These are phyloP conservation scores for Candida suzukii DNA, from an alignment of 805 yeast genomes.

Conservation along the genomic window DNA sequence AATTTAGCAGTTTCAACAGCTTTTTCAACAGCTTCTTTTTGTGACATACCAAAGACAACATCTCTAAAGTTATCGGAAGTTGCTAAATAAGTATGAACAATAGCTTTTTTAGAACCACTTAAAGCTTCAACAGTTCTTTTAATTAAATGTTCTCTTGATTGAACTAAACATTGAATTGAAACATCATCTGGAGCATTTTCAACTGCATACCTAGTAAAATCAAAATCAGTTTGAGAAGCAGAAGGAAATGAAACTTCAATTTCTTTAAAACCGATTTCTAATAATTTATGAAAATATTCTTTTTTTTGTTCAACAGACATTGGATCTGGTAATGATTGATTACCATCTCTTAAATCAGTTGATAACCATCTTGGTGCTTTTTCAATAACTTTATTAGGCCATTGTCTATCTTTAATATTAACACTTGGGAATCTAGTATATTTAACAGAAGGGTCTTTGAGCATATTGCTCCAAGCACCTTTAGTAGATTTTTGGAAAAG, in stretches of 20 bases:
- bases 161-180: conserved; percentile 64
- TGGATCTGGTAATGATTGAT: conserved; percentile 78
- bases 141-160: conserved; percentile 68
- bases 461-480: conserved; percentile 40
- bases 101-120: conserved; percentile 66
- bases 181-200: conserved; percentile 76
- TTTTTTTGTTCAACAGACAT: conserved; percentile 72
- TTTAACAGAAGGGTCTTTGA: conserved; percentile 61
- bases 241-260: conserved; percentile 78
- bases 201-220: conserved; percentile 73
- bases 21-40: conserved; percentile 57
- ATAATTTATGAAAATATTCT: conserved; percentile 63
- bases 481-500: conserved; percentile 20
- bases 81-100: conserved; percentile 67
- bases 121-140: conserved; percentile 69
- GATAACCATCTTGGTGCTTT: conserved; percentile 79
- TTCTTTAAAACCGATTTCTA: conserved; percentile 73
- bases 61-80: conserved; percentile 71
- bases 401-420: conserved; percentile 52
- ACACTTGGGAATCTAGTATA: conserved; percentile 52
- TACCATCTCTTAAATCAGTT: conserved; percentile 76
- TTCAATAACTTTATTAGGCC: conserved; percentile 62
- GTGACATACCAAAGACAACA: conserved; percentile 66
- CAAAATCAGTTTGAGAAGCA: conserved; percentile 78
- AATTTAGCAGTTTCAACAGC: conserved; percentile 67